Evolutionary conservation across 2,329 filamentous ascomycete species (phyloP), one percentile per base, ranked within the genome.

Genomic region (Ceratocystis huliohia): DNA sequence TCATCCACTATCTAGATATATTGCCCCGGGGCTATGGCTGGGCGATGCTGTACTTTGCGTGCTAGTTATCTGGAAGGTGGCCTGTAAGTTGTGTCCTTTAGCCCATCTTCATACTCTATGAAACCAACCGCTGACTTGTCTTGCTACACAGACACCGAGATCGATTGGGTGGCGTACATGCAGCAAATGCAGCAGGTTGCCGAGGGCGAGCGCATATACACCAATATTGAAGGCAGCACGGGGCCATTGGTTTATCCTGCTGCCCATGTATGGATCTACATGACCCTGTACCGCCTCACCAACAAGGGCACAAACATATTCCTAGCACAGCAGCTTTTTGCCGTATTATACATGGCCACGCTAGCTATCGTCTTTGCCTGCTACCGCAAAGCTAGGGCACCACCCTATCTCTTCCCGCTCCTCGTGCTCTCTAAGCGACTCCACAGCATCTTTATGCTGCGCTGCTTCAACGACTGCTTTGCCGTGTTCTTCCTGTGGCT

Each of bases 101-200:
- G 10, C 3, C 22, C 8, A 28, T 7, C 28, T 8, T 30, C 25
- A 28, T 4, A 17, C 15, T 61, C 5, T n/a, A 6, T 46, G 28
- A 17, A 37, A 45, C 0, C 13, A 8, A 28, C 50, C 45, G 25
- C 65, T 50, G 46, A 10, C 7, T 41, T 41, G 63, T 20, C 44
- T 41, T 2, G 10, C n/a, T 25, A 5, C 61, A 56, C 70, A 82
- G 94, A 99, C 74, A 99, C 94, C 56, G 94, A 99, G 76, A 99
- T 99, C 73, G 94, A 99, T 77, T 99, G 93, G 93, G 83, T 82
- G 68, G 91, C 94, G 0, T 99, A 99, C 76, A 97, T 99, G 92
- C 83, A 96, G 74, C 94, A 99, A 73, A 81, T 97, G 57, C 77
- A 82, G 50, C 86, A 92, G 71, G 94, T 88, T 73, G 78, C 92